A percentile compares a stretch with the other conserved stretches of the same genome.
Evolutionary conservation across 257 asterid genomes (phyloP).

Genomic region (Solanum stenotomum): DNA sequence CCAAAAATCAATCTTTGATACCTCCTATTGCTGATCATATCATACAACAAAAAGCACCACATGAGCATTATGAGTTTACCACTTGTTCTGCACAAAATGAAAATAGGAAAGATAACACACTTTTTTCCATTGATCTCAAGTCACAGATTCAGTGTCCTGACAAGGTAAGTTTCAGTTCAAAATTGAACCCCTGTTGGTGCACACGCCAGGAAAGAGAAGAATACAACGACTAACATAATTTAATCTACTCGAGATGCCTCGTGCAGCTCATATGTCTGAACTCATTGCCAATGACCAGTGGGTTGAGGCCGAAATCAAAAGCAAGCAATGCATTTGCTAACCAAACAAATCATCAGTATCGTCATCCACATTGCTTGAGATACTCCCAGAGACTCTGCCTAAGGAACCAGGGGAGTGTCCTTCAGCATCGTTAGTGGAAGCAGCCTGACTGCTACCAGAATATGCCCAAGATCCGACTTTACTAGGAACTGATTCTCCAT

Average conservation of each 20-base stretch:
- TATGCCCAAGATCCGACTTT: conserved; percentile 90
- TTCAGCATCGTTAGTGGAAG: conserved; percentile 25
- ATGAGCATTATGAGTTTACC: not conserved
- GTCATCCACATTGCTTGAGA: conserved; percentile 33
- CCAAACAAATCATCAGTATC: conserved; percentile 76
- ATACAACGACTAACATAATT: not conserved
- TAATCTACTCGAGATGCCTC: not conserved
- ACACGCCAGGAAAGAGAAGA: not conserved
- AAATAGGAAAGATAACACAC: not conserved
- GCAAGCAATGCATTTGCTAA: conserved; percentile 17
- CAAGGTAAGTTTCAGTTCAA: not conserved
- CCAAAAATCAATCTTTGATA: not conserved
- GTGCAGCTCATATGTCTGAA: not conserved
- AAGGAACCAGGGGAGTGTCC: conserved; percentile 21
- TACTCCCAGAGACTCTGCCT: conserved; percentile 22
- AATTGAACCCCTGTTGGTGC: not conserved
- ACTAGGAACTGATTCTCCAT: conserved; percentile 72
- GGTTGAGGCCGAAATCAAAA: not conserved
- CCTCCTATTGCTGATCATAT: not conserved
- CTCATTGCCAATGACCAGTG: not conserved
- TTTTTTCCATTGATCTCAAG: not conserved
- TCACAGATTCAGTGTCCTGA: not conserved
- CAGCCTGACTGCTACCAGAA: conserved; percentile 27
- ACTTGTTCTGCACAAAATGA: not conserved
- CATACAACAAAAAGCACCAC: not conserved